phyloP scores from a whole-genome alignment of 306 rosid species.

The Malus domestica region DNA sequence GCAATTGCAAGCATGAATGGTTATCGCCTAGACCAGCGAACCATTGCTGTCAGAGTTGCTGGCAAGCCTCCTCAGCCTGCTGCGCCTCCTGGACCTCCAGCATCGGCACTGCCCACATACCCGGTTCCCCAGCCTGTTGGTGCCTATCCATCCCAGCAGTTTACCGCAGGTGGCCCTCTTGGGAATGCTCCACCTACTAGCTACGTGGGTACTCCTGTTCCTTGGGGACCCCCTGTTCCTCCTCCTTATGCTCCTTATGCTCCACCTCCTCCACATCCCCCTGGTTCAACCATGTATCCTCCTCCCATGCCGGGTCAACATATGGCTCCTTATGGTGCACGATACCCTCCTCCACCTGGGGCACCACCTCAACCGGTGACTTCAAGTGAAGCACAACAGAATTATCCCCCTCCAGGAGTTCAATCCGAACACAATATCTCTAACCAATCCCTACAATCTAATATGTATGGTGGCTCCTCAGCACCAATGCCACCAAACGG shows the following conservation, averaged over 20 bases:
- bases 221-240: slow-evolving; percentile 96
- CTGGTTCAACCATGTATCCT: slow-evolving; percentile 82
- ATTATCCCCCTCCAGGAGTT: slow-evolving; percentile 92
- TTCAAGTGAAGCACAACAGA: slow-evolving; percentile 66
- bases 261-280: slow-evolving; percentile 74
- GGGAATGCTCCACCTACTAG: slow-evolving; percentile 62
- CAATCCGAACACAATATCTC: slow-evolving; percentile 56
- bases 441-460: slow-evolving; percentile 43
- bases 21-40: slow-evolving; percentile 83
- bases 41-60: slow-evolving; percentile 96
- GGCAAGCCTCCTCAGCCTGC: slow-evolving; percentile 97
- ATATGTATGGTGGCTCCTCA: slow-evolving; percentile 49
- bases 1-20: slow-evolving; percentile 90
- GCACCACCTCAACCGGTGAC: slow-evolving; percentile 59
- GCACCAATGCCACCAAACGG: slow-evolving; percentile 57
- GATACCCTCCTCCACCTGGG: slow-evolving; percentile 90
- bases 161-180: slow-evolving; percentile 64
- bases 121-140: slow-evolving; percentile 69
- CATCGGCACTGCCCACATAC: slow-evolving; percentile 61
- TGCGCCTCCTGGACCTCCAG: slow-evolving; percentile 82
- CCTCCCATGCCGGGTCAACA: slow-evolving; percentile 65
- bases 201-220: slow-evolving; percentile 62
- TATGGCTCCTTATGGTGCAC: slow-evolving; percentile 71
- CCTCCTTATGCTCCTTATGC: slow-evolving; percentile 60
- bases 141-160: slow-evolving; percentile 89